These are phyloP conservation scores for Penicillium sp. DNA, from an alignment of 2,329 filamentous ascomycete species.

Conservation along the genomic window DNA sequence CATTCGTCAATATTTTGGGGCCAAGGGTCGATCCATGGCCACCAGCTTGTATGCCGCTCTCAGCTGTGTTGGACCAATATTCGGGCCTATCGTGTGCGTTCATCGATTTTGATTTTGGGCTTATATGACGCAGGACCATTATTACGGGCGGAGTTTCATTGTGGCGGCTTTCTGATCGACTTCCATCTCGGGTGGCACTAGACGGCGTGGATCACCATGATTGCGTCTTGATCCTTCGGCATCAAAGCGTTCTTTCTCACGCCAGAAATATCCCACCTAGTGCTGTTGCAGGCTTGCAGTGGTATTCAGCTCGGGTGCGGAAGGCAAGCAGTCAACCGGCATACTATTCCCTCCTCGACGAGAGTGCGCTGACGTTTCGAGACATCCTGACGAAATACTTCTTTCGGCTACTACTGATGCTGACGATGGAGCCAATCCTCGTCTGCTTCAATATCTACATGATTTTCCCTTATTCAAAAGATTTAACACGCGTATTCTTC, in stretches of 20 bases:
- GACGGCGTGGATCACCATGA: background rate
- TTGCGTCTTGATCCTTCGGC: background rate
- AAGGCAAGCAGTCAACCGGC: background rate
- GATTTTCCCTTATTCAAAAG: slow-evolving; percentile 29
- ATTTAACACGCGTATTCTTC: slow-evolving; percentile 32
- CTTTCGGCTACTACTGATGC: slow-evolving; percentile 28
- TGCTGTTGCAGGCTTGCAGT: background rate
- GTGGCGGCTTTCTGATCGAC: background rate
- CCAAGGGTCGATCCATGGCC: background rate
- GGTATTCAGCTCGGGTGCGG: background rate
- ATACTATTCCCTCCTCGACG: background rate
- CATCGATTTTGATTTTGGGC: background rate
- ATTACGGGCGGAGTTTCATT: too few species aligned
- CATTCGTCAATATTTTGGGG: slow-evolving; percentile 1
- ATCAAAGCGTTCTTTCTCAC: background rate
- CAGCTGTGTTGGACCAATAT: background rate
- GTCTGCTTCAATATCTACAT: slow-evolving; percentile 32
- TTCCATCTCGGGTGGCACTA: background rate
- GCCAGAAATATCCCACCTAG: background rate
- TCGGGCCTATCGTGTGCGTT: background rate
- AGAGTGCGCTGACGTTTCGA: background rate
- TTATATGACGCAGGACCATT: too few species aligned
- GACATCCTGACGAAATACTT: slow-evolving; percentile 11
- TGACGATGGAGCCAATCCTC: slow-evolving; percentile 29
- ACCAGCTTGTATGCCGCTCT: background rate